phyloP scores from a whole-genome alignment of 2,329 filamentous ascomycete genomes.

The Seiridium cupressi region DNA sequence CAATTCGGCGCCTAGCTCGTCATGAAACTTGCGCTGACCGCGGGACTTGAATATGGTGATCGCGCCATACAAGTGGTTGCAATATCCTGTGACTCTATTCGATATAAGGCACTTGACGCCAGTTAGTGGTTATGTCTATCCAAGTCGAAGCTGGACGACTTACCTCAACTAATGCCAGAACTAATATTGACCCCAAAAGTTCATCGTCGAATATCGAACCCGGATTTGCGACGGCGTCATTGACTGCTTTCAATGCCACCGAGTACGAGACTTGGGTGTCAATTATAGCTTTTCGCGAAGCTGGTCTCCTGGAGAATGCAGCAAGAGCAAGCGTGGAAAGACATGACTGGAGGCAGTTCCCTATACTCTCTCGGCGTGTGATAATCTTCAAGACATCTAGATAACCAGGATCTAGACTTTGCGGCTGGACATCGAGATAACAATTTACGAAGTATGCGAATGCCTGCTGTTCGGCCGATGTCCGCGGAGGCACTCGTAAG shows the following conservation, averaged over 20 bases:
- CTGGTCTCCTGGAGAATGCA: neutral
- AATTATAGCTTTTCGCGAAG: neutral
- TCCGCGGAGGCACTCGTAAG: neutral
- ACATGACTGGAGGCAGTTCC: neutral
- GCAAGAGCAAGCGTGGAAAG: neutral
- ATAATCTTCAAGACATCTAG: neutral
- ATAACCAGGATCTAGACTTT: neutral
- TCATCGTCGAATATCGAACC: constrained; percentile 1
- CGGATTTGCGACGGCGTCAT: neutral
- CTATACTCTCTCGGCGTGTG: neutral
- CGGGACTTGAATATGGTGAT: neutral
- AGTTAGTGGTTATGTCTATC: neutral
- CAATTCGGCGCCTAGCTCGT: neutral
- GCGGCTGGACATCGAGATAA: neutral
- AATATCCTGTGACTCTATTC: neutral
- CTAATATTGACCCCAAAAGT: neutral
- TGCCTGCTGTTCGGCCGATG: neutral
- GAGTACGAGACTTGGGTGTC: neutral
- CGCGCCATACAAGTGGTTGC: neutral
- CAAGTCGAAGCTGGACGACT: neutral
- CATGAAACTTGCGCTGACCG: neutral
- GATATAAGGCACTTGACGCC: neutral
- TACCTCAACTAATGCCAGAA: neutral
- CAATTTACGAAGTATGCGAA: neutral
- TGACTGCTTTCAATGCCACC: neutral